Base-by-base conservation (phyloP, 257 asterid species). In the Lithospermum erythrorhizon region DNA sequence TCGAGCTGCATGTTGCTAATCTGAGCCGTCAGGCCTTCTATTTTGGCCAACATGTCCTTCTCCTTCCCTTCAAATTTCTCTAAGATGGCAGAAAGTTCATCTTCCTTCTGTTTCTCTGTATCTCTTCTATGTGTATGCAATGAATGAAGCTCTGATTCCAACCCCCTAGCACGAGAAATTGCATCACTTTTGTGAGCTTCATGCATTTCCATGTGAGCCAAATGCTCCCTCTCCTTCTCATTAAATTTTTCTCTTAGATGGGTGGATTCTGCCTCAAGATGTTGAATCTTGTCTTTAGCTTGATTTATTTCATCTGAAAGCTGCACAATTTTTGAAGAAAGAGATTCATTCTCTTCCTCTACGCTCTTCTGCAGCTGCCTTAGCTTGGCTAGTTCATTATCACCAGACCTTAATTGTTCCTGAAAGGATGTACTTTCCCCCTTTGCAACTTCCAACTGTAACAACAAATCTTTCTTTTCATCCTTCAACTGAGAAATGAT, bases 131-230 rank as follows among this genome's bases (percentile, higher is more conserved):
- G 87, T 25, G 70, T 54, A 70, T 74, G 87, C 29, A 73, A 72
- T 17, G 84, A 72, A 73, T 76, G 82, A 21, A 90, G 85, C 72
- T 83, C 86, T 65, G 70, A 68, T 63, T 87, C 96, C 75, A 90
- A 73, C 54, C 84, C 95, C 75, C 81, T 85, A 55, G 70, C 6
- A 2, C 75, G 89, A 65, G 79, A 64, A 45, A 81, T 71, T 63
- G 80, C 61, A 65, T 83, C 86, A 70, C 69, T 83, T 76, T 87
- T 82, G 78, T 79, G 83, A 63, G 94, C 56, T 75, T 80, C 96
- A 23, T 87, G 90, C 68, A 70, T 70, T 82, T 85, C 95, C 62
- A 68, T 68, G 74, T 85, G 87, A 67, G 69, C 55, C 47, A 82
- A 79, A 60, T 83, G 53, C 77, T 81, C 93, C 65, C 73, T 80